phyloP scores from a whole-genome alignment of 164 flowering plant genomes.

The Vitis rupestris region DNA sequence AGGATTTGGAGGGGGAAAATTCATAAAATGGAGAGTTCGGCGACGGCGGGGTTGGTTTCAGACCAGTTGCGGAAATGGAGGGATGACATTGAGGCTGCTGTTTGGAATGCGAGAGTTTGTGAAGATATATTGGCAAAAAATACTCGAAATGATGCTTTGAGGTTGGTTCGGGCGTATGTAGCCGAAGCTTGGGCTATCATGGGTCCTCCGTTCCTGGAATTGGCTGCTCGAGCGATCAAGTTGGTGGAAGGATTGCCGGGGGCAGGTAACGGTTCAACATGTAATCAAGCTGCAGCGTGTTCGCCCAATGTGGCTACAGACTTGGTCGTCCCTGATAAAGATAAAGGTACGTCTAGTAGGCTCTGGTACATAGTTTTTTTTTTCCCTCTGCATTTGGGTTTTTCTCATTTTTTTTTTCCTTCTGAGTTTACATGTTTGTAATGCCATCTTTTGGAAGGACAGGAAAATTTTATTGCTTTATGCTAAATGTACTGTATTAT shows the following conservation, averaged over 20 bases:
- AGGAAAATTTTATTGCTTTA: not conserved
- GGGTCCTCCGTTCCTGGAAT: slow-evolving; percentile 62
- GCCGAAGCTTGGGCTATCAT: slow-evolving; percentile 41
- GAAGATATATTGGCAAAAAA: slow-evolving; percentile 22
- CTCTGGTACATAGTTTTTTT: not conserved
- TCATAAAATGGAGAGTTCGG: slow-evolving; percentile 24
- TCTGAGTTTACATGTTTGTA: not conserved
- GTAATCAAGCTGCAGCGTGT: not conserved
- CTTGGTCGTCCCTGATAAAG: not conserved
- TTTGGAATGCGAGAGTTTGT: slow-evolving; percentile 30
- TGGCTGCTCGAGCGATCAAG: slow-evolving; percentile 19
- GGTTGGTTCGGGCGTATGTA: slow-evolving; percentile 34
- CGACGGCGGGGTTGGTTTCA: slow-evolving; percentile 32
- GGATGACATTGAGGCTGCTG: slow-evolving; percentile 47
- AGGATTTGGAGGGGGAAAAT: slow-evolving; percentile 61
- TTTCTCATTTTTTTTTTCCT: not conserved
- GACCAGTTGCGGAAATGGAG: slow-evolving; percentile 32
- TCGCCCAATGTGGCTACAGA: not conserved
- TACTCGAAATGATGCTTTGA: slow-evolving; percentile 36
- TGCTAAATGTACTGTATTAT: not conserved
- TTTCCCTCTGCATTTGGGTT: not conserved
- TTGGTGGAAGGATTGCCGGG: not conserved
- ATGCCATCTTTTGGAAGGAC: no score
- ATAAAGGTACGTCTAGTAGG: not conserved
- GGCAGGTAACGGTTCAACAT: no score